Percentiles rank a stretch among this genome's conserved stretches.
phyloP scores from a whole-genome alignment of 257 asterid species.

The Eucommia ulmoides region DNA sequence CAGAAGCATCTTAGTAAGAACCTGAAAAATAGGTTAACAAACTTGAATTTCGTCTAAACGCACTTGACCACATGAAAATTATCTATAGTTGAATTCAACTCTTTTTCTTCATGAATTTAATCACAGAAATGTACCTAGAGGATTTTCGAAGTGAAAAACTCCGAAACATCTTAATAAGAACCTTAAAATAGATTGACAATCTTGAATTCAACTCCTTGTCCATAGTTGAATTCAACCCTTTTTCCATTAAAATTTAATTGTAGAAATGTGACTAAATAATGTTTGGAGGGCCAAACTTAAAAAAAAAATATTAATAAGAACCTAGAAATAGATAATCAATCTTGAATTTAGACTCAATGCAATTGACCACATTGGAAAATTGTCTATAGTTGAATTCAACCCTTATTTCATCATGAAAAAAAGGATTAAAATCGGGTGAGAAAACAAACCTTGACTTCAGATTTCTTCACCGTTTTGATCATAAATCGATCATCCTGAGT shows the following conservation, averaged over 20 bases:
- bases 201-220: conserved; percentile 1
- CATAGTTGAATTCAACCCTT: too few species aligned
- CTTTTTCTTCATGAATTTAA: too few species aligned
- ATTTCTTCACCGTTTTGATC: conserved; percentile 96
- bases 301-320: background rate
- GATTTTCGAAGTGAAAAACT: too few species aligned
- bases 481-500: conserved; percentile 96
- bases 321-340: background rate
- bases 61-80: background rate
- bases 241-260: too few species aligned
- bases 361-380: background rate
- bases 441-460: conserved; percentile 92
- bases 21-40: conserved; percentile 35
- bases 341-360: background rate
- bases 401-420: conserved; percentile 1
- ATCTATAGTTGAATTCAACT: too few species aligned
- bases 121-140: too few species aligned
- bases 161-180: background rate
- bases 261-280: too few species aligned
- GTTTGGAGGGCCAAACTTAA: too few species aligned
- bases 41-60: conserved; percentile 8
- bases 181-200: background rate
- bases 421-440: conserved; percentile 17
- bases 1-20: conserved; percentile 90
- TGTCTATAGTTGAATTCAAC: conserved; percentile 5